Base-by-base conservation (phyloP, 2,329 filamentous ascomycete genomes). In the Scleromitrula shiraiana region DNA sequence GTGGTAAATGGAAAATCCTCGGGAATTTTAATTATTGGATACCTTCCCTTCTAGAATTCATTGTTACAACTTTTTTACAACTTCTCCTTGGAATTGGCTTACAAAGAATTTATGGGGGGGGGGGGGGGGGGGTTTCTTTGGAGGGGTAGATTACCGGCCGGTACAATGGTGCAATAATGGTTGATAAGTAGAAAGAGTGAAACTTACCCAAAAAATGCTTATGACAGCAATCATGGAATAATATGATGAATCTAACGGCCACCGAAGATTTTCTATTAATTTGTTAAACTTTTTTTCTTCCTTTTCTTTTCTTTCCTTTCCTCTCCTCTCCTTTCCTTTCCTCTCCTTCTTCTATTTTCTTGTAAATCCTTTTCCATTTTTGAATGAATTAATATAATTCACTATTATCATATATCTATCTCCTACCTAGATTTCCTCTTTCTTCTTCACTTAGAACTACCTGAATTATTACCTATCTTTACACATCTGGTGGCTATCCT, bases 101-200 rank as follows among this genome's bases (percentile, higher is more conserved):
- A 47, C 44, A 41, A 47, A 47, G 37, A 47, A 41, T 22, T 9
- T 24, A 15, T 39, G 44, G 44, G 41, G 44, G 44, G 44, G 44
- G n/a, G n/a, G n/a, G n/a, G n/a, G n/a, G n/a, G n/a, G n/a, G n/a
- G n/a, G n/a, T n/a, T n/a, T n/a, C 5, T 24, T 24, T 39, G 44
- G 44, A 47, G 44, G 44, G 44, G 44, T 39, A 41, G 22, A 32
- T 14, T 32, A 47, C 14, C 20, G 7, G 8, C n/a, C n/a, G n/a
- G n/a, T n/a, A n/a, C n/a, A n/a, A n/a, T n/a, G n/a, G n/a, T n/a
- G n/a, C n/a, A n/a, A n/a, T n/a, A n/a, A n/a, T n/a, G n/a, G n/a
- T n/a, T n/a, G n/a, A n/a, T n/a, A n/a, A n/a, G n/a, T n/a, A n/a
- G n/a, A n/a, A n/a, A n/a, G n/a, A n/a, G n/a, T n/a, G n/a, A n/a